phyloP scores from a whole-genome alignment of 1,139 yeast genomes.

The Geotrichum candidum region DNA sequence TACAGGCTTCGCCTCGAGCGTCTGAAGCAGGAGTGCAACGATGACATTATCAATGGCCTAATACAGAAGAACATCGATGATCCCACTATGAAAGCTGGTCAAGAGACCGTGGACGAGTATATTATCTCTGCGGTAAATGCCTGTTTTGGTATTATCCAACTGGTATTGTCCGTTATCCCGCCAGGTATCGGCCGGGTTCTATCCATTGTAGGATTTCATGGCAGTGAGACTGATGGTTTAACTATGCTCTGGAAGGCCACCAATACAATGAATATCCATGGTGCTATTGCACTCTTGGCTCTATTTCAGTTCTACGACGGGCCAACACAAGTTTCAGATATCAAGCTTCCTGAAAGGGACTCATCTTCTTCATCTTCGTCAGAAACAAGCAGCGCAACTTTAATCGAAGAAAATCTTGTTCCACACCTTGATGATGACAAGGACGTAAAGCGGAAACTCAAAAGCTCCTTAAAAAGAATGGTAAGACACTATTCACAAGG shows the following conservation, averaged over 20 bases:
- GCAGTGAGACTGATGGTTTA: constrained; percentile 79
- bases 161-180: constrained; percentile 83
- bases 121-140: constrained; percentile 87
- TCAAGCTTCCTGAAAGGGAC: constrained; percentile 39
- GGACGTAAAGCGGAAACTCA: constrained; percentile 34
- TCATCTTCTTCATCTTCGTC: constrained; percentile 1
- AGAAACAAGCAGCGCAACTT: constrained; percentile 15
- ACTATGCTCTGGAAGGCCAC: constrained; percentile 83
- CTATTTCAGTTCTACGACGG: constrained; percentile 88
- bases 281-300: constrained; percentile 79
- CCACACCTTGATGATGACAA: constrained; percentile 27
- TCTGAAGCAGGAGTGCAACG: constrained; percentile 12
- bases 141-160: constrained; percentile 87
- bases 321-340: constrained; percentile 88
- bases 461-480: constrained; percentile 49
- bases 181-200: constrained; percentile 85
- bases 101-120: constrained; percentile 60
- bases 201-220: constrained; percentile 85
- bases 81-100: constrained; percentile 19
- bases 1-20: constrained; percentile 16
- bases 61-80: neutral
- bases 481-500: constrained; percentile 77
- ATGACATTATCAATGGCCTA: neutral
- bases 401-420: constrained; percentile 12
- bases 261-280: constrained; percentile 74